Conservation (phyloP, 169 alveolate genomes). For the Blepharisma undulans region DNA sequence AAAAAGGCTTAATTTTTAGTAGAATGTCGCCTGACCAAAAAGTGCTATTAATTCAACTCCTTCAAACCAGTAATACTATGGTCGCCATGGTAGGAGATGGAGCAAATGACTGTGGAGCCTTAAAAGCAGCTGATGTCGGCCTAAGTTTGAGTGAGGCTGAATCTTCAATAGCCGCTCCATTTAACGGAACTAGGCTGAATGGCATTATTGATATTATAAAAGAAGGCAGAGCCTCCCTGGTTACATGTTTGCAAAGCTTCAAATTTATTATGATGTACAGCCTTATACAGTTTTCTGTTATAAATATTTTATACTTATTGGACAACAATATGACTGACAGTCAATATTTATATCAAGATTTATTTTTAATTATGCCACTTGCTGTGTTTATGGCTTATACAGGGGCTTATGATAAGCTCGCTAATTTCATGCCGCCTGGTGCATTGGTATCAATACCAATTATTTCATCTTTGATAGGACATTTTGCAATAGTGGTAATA, state of each 20-base stretch:
- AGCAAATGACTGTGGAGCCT: constrained; percentile 90
- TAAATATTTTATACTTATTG: constrained; percentile 58
- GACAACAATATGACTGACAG: constrained; percentile 67
- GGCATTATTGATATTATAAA: constrained; percentile 72
- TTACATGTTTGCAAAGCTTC: constrained; percentile 79
- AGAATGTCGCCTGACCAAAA: constrained; percentile 89
- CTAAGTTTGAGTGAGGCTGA: constrained; percentile 85
- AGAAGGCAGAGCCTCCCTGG: constrained; percentile 85
- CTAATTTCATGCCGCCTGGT: constrained; percentile 75
- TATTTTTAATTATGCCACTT: constrained; percentile 80
- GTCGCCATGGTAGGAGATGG: constrained; percentile 93
- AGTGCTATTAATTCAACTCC: constrained; percentile 68
- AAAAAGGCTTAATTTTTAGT: constrained; percentile 71
- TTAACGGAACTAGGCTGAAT: constrained; percentile 72
- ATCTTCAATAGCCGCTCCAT: constrained; percentile 89
- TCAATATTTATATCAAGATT: constrained; percentile 81
- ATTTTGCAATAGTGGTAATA: constrained; percentile 20
- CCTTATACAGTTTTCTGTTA: constrained; percentile 76
- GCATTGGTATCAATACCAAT: constrained; percentile 76
- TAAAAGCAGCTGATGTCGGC: constrained; percentile 87
- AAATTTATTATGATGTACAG: constrained; percentile 86
- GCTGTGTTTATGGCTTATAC: constrained; percentile 80
- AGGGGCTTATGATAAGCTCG: constrained; percentile 64
- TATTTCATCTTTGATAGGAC: constrained; percentile 76
- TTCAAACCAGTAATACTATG: constrained; percentile 57